Evolutionary conservation across 2,329 filamentous ascomycete genomes (phyloP).

Genomic region (Monosporascus sp.): DNA sequence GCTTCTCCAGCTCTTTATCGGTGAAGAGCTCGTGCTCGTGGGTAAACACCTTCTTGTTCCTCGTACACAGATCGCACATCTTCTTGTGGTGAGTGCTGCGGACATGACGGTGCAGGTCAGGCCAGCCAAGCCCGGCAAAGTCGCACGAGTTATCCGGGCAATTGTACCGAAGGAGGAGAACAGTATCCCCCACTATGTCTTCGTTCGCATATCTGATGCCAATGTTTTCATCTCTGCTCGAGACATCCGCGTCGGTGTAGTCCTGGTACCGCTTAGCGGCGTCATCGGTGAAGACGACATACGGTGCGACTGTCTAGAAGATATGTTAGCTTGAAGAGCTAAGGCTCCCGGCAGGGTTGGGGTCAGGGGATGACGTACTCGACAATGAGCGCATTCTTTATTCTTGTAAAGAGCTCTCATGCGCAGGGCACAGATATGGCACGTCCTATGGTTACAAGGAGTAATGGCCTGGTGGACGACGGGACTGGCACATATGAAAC

Average conservation of each 20-base stretch:
- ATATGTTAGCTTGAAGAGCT: constrained; percentile 1
- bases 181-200: constrained; percentile 86
- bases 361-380: constrained; percentile 50
- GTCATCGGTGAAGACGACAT: constrained; percentile 90
- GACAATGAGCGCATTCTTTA: constrained; percentile 92
- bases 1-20: constrained; percentile 70
- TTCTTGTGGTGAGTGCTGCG: constrained; percentile 75
- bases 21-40: constrained; percentile 95
- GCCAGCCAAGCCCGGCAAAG: constrained; percentile 68
- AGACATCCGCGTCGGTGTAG: constrained; percentile 68
- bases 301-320: constrained; percentile 57
- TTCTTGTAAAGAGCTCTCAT: constrained; percentile 94
- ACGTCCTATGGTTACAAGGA: constrained; percentile 93
- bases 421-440: constrained; percentile 89
- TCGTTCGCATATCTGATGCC: constrained; percentile 87
- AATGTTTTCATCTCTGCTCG: constrained; percentile 73
- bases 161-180: constrained; percentile 86
- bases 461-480: constrained; percentile 83
- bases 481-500: constrained; percentile 94
- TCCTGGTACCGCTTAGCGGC: constrained; percentile 76
- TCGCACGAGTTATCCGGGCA: constrained; percentile 78
- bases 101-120: constrained; percentile 75
- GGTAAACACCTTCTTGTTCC: constrained; percentile 97
- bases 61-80: constrained; percentile 44
- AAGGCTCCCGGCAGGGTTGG: background rate